Evolutionary conservation across 805 yeast genomes (phyloP), one percentile per base, ranked within the genome.

Genomic region (Pichia manshurica): DNA sequence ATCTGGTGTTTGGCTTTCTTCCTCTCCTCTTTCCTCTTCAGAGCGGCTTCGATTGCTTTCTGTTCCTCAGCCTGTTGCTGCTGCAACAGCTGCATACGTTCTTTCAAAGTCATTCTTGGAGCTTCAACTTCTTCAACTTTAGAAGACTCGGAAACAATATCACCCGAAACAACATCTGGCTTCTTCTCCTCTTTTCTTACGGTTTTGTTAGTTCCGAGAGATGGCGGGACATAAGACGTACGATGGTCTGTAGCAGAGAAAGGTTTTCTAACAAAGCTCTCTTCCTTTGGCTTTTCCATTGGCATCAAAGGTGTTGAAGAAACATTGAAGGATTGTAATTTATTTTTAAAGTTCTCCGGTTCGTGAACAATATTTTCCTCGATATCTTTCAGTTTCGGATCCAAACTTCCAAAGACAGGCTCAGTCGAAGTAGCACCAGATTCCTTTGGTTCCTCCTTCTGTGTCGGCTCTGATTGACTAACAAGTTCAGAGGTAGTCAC

Each of bases 31-130:
- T 72, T 73, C 57, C 74, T 75, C 55, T 73, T 75, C 58, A 74
- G 54, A 7, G 82, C 78, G 3, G 80, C 83, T 53, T 79, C 90
- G 48, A 79, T 70, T 51, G 83, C 91, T 21, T 57, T 61, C 19
- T 83, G 86, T 56, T 87, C 95, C 59, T 84, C 85, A 50, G 77
- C 78, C 60, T 87, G 96, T 49, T 82, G 81, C 59, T 87, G 78
- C 62, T 90, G 96, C 44, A 91, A 71, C 58, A 87, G 58, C 5
- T 88, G 87, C 61, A 91, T 88, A 54, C 98, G 76, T 56, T 93
- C 97, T 61, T 84, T 84, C 57, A 91, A 70, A 48, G 95, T 83
- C 70, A 89, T 66, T 55, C 85, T 81, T 8, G 96, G 96, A 31
- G 74, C 78, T 29, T 74, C 83, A 25, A 72, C 78, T 49, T 77